A percentile compares a stretch with the other conserved stretches of the same genome.
Evolutionary conservation across 345 rosid species (phyloP).

Genomic region (Brassica carinata): DNA sequence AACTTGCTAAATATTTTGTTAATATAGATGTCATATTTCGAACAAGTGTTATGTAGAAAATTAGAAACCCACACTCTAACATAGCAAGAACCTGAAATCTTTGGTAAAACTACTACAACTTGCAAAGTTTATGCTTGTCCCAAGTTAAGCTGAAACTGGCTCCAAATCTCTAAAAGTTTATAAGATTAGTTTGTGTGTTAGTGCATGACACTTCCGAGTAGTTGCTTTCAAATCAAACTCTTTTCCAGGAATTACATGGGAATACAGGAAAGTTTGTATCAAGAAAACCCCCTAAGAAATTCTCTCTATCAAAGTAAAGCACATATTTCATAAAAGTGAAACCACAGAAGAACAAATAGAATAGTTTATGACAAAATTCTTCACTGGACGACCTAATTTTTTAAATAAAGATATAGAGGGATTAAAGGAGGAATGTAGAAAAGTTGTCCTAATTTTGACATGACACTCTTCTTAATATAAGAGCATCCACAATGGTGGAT

Average conservation of each 20-base stretch:
- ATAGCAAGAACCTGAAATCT: not conserved
- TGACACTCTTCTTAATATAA: not conserved
- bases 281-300: not conserved
- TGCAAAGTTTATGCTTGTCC: slow-evolving; percentile 4
- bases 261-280: slow-evolving; percentile 5
- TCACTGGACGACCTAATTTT: not conserved
- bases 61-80: not conserved
- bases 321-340: not conserved
- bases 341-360: slow-evolving; percentile 16
- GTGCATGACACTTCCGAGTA: slow-evolving; percentile 2
- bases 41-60: slow-evolving; percentile 3
- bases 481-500: no score
- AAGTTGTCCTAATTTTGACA: slow-evolving; percentile 12
- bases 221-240: not conserved
- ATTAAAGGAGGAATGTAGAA: slow-evolving; percentile 9
- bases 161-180: slow-evolving; percentile 9
- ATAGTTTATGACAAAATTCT: slow-evolving; percentile 9
- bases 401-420: not conserved
- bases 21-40: not conserved
- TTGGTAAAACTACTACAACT: slow-evolving; percentile 14
- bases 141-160: not conserved
- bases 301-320: slow-evolving; percentile 21
- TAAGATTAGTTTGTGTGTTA: slow-evolving; percentile 9
- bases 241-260: not conserved
- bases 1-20: not conserved